A percentile compares a stretch with the other conserved stretches of the same genome.
phyloP scores from a whole-genome alignment of 2,329 filamentous ascomycete species.

The Diaporthe eres region DNA sequence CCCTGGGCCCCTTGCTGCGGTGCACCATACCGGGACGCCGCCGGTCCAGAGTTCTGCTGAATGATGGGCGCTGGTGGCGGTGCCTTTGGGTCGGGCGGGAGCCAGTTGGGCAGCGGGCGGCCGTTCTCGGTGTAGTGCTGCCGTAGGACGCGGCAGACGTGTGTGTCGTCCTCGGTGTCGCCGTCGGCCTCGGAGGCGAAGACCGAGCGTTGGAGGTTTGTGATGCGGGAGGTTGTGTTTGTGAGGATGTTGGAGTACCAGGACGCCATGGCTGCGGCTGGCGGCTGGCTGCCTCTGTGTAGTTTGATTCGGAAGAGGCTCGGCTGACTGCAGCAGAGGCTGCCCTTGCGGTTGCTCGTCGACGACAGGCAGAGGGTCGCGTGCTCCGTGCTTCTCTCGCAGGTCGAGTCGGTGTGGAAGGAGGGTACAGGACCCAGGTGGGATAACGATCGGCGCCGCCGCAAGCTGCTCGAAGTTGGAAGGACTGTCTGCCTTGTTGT shows the following conservation, averaged over 20 bases:
- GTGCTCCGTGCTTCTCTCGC: slow-evolving; percentile 13
- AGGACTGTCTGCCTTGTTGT: neutral
- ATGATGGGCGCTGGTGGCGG: slow-evolving; percentile 68
- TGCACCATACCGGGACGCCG: slow-evolving; percentile 67
- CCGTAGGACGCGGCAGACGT: slow-evolving; percentile 93
- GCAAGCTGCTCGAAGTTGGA: neutral
- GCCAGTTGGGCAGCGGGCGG: slow-evolving; percentile 85
- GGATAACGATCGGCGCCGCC: slow-evolving; percentile 31
- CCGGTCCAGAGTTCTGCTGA: slow-evolving; percentile 58
- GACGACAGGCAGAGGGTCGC: slow-evolving; percentile 13
- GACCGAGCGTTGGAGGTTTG: slow-evolving; percentile 62
- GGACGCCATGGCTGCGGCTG: slow-evolving; percentile 74
- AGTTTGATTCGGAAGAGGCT: slow-evolving; percentile 2
- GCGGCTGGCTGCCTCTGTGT: slow-evolving; percentile 4
- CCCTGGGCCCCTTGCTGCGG: slow-evolving; percentile 52
- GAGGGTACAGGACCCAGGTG: slow-evolving; percentile 16
- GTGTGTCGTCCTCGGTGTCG: slow-evolving; percentile 89
- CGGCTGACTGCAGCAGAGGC: slow-evolving; percentile 27
- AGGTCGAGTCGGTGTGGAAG: slow-evolving; percentile 33
- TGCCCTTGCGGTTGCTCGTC: slow-evolving; percentile 7
- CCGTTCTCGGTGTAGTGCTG: slow-evolving; percentile 94
- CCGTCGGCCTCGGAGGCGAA: slow-evolving; percentile 76
- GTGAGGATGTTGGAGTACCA: slow-evolving; percentile 84
- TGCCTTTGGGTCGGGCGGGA: slow-evolving; percentile 89
- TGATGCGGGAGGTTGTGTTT: slow-evolving; percentile 75